Evolutionary conservation across 768 basidiomycete genomes (phyloP).

Genomic region (Leccinum obscurum): DNA sequence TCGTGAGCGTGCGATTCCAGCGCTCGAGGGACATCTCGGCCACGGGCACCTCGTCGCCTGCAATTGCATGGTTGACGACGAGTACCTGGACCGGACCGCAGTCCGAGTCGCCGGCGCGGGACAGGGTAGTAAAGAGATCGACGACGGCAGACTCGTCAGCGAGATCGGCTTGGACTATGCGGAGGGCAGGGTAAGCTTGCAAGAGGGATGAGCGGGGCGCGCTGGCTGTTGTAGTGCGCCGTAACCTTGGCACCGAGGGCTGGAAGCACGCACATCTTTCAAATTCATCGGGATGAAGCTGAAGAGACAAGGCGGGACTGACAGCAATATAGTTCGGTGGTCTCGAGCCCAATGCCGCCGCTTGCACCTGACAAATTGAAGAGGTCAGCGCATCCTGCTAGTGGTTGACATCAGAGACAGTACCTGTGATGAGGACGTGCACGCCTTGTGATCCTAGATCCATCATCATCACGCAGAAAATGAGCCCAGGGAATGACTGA

Average conservation of each 20-base stretch:
- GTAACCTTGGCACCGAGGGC: slow-evolving; percentile 69
- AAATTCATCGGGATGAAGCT: too few relatives aligned
- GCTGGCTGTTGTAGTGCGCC: slow-evolving; percentile 63
- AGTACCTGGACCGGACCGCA: slow-evolving; percentile 54
- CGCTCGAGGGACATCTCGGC: slow-evolving; percentile 57
- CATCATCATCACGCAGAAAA: slow-evolving; percentile 36
- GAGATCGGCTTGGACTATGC: slow-evolving; percentile 53
- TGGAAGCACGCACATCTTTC: not conserved
- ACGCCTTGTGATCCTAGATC: slow-evolving; percentile 59
- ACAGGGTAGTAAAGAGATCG: slow-evolving; percentile 43
- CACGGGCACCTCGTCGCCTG: slow-evolving; percentile 45
- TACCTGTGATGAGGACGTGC: slow-evolving; percentile 69
- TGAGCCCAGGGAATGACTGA: not conserved
- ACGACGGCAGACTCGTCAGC: slow-evolving; percentile 50
- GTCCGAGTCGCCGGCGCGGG: slow-evolving; percentile 20
- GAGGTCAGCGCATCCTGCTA: not conserved
- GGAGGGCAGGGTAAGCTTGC: slow-evolving; percentile 34
- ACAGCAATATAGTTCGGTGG: slow-evolving; percentile 55
- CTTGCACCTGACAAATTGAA: slow-evolving; percentile 50
- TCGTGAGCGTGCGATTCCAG: slow-evolving; percentile 58
- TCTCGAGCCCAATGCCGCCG: slow-evolving; percentile 70
- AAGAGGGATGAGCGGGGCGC: slow-evolving; percentile 38
- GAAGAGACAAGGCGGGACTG: slow-evolving; percentile 15
- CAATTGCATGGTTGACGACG: slow-evolving; percentile 62
- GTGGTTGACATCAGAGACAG: not conserved